Evolutionary conservation across 1,284 basidiomycete genomes (phyloP).

Genomic region (Cystobasidiaceae sp.): DNA sequence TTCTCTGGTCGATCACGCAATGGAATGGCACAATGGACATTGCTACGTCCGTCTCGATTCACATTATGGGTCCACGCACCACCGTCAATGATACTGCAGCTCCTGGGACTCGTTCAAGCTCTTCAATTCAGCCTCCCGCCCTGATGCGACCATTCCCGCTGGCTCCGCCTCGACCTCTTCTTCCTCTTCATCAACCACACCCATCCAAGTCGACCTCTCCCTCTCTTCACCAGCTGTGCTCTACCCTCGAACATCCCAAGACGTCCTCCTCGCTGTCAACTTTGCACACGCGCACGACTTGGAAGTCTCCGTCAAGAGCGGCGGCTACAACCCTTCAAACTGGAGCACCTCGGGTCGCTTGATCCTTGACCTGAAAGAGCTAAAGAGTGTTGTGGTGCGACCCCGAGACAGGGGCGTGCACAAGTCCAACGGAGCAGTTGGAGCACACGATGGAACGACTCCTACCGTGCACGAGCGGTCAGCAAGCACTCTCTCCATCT

Average conservation of each 20-base stretch:
- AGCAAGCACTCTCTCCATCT: neutral
- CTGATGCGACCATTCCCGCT: neutral
- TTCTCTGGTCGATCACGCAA: neutral
- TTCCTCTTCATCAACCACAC: neutral
- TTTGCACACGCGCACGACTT: conserved; percentile 9
- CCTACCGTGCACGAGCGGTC: neutral
- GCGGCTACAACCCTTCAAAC: conserved; percentile 26
- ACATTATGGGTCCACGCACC: too few relatives aligned
- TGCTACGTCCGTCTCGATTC: too few relatives aligned
- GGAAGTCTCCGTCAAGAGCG: conserved; percentile 24
- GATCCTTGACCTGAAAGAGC: conserved; percentile 17
- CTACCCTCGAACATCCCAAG: neutral
- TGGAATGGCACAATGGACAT: too few relatives aligned
- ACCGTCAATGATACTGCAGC: too few relatives aligned
- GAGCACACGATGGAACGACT: neutral
- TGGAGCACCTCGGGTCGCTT: conserved; percentile 15
- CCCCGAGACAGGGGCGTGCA: neutral
- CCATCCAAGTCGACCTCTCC: neutral
- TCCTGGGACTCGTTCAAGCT: conserved; percentile 9
- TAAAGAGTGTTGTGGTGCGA: conserved; percentile 13
- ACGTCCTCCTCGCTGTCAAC: conserved; percentile 5
- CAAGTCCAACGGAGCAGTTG: neutral
- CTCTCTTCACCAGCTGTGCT: neutral
- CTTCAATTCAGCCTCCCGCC: conserved; percentile 19
- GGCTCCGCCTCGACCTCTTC: neutral